Base-by-base conservation (phyloP, 2,329 filamentous ascomycete species). In the Fusarium sp. region DNA sequence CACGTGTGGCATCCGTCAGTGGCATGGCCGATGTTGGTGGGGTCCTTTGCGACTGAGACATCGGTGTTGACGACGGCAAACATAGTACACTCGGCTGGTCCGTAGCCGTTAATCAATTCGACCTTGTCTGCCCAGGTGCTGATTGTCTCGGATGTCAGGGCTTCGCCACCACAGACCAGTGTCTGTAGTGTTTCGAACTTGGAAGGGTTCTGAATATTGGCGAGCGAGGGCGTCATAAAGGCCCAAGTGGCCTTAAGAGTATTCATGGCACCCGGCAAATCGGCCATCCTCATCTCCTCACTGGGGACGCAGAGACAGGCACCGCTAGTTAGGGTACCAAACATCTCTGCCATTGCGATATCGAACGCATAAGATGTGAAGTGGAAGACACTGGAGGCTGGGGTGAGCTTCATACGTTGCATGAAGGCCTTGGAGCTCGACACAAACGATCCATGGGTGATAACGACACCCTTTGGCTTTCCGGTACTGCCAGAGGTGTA, bases 281-380 rank as follows among this genome's bases (percentile, higher is more conserved):
- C 50, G 1, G 39, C 9, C 28, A 58, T 51, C 0, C 69, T 63
- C 66, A 72, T 74, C 13, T 75, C 69, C 3, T 75, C 74, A 9
- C 61, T 68, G 4, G 74, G 71, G 2, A 75, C 38, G 1, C 74
- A 75, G 22, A 75, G 46, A 20, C 72, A 74, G 5, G 71, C 71
- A 10, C 74, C 74, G 1, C 4, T 48, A 0, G 53, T 64, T 0
- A 76, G 24, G 0, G 64, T 33, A 5, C 54, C 52, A 20, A 74
- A 58, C 0, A 51, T 76, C 44, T 75, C 74, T 28, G 43, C 71
- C 33, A 75, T 64, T 1, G 58, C 49, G 2, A 73, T 58, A 9
- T 76, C 74, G 26, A 76, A 75, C 0, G 70, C 72, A 20, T 73
- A 76, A 0, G 74, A 74, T 0, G 63, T 50, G 28, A 76, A 76